These are phyloP conservation scores for Russula sp. DNA, from an alignment of 768 basidiomycete species.

Conservation along the genomic window DNA sequence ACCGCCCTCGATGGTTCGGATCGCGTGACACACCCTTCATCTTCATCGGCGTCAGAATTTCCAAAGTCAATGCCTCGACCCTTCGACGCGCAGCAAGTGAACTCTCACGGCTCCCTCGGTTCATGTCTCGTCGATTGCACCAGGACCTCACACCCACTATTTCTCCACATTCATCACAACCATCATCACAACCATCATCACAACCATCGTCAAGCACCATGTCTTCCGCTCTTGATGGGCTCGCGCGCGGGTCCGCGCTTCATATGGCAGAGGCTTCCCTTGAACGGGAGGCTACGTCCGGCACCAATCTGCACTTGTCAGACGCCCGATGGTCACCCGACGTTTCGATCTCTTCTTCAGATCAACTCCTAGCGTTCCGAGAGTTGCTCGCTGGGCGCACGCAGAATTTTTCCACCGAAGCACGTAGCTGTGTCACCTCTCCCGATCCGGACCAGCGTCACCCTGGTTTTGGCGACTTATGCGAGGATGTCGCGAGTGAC, in stretches of 20 bases:
- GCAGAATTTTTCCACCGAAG: conserved; percentile 13
- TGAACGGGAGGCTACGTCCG: neutral
- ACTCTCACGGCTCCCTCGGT: neutral
- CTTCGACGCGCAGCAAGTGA: conserved; percentile 20
- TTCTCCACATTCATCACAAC: neutral
- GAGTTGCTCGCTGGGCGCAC: conserved; percentile 22
- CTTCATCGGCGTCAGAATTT: conserved; percentile 15
- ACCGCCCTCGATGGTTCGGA: neutral
- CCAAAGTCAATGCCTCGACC: too few species aligned
- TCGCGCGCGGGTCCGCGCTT: conserved; percentile 1
- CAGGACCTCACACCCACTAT: neutral
- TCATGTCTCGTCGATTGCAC: neutral
- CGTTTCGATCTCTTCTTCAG: conserved; percentile 16
- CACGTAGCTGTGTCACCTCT: neutral
- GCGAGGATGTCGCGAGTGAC: conserved; percentile 25
- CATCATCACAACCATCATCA: neutral
- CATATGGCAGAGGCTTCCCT: conserved; percentile 1
- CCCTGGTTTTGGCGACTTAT: neutral
- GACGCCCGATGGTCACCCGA: conserved; percentile 4
- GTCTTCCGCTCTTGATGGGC: neutral
- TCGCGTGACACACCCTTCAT: conserved; percentile 3
- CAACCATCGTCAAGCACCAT: neutral
- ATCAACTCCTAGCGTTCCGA: conserved; percentile 20
- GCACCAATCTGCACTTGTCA: neutral
- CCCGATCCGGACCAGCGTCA: neutral